Percentiles rank a stretch among this genome's conserved stretches.
Conservation (phyloP, 108 stramenopile species). For the Asterionellopsis glacialis region DNA sequence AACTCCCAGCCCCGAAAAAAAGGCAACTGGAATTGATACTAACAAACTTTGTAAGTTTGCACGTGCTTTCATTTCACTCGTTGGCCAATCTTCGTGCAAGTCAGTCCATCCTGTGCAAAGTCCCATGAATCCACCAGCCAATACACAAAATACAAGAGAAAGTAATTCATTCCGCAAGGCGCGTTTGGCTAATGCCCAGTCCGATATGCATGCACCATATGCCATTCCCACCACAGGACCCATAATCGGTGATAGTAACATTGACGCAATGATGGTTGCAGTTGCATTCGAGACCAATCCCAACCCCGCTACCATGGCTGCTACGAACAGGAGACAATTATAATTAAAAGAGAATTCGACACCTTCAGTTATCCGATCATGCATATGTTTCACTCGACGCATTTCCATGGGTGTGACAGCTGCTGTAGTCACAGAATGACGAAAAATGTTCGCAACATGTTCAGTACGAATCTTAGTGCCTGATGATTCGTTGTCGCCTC, state of each 20-base stretch:
- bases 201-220: constrained; percentile 63
- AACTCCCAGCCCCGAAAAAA: constrained; percentile 87
- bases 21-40: constrained; percentile 68
- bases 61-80: constrained; percentile 58
- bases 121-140: constrained; percentile 51
- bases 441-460: too few species aligned
- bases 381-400: not conserved
- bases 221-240: constrained; percentile 42
- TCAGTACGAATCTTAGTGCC: too few species aligned
- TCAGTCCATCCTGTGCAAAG: constrained; percentile 16
- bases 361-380: constrained; percentile 1
- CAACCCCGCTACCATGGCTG: constrained; percentile 69
- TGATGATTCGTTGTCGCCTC: too few species aligned
- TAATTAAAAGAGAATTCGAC: constrained; percentile 31
- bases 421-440: too few species aligned
- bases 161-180: constrained; percentile 52
- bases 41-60: constrained; percentile 36
- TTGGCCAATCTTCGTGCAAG: constrained; percentile 43
- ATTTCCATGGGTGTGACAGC: not conserved
- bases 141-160: constrained; percentile 54
- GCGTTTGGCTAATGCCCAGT: constrained; percentile 43
- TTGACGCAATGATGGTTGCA: constrained; percentile 75
- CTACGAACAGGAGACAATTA: constrained; percentile 49
- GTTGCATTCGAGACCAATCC: constrained; percentile 71
- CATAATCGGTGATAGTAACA: constrained; percentile 83